phyloP scores from a whole-genome alignment of 768 basidiomycete genomes.

The Galerina marginata region DNA sequence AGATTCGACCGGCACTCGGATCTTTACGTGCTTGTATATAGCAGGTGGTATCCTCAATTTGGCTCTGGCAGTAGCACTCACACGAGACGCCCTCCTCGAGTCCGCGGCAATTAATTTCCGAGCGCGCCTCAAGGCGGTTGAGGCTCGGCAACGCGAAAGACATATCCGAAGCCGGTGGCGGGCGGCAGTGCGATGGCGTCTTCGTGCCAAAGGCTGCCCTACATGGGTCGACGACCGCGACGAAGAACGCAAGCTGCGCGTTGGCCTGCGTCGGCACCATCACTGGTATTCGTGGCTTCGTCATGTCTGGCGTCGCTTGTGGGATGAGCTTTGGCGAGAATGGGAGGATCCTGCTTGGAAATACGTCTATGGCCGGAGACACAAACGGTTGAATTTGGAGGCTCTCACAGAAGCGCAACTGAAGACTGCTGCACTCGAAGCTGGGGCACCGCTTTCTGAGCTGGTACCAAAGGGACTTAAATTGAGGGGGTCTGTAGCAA shows the following conservation, averaged over 20 bases:
- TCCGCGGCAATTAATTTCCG: slow-evolving; percentile 70
- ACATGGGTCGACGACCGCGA: slow-evolving; percentile 56
- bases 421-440: slow-evolving; percentile 69
- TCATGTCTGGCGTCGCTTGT: slow-evolving; percentile 17
- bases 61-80: slow-evolving; percentile 65
- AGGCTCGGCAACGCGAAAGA: slow-evolving; percentile 50
- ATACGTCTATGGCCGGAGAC: slow-evolving; percentile 40
- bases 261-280: slow-evolving; percentile 1
- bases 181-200: slow-evolving; percentile 65
- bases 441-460: slow-evolving; percentile 61
- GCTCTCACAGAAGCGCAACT: slow-evolving; percentile 60
- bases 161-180: slow-evolving; percentile 61
- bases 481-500: slow-evolving; percentile 7
- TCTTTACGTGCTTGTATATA: slow-evolving; percentile 65
- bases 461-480: slow-evolving; percentile 50
- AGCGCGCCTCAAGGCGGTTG: slow-evolving; percentile 53
- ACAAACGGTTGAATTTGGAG: slow-evolving; percentile 67
- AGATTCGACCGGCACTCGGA: slow-evolving; percentile 49
- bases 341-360: slow-evolving; percentile 29
- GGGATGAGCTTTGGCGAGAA: slow-evolving; percentile 19
- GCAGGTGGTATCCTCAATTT: slow-evolving; percentile 67
- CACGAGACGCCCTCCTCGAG: slow-evolving; percentile 76
- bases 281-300: slow-evolving; percentile 23
- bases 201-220: slow-evolving; percentile 52
- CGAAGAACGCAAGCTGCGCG: slow-evolving; percentile 11